Base-by-base conservation (phyloP, 768 basidiomycete genomes). In the Tylopilus rubrobrunneus region DNA sequence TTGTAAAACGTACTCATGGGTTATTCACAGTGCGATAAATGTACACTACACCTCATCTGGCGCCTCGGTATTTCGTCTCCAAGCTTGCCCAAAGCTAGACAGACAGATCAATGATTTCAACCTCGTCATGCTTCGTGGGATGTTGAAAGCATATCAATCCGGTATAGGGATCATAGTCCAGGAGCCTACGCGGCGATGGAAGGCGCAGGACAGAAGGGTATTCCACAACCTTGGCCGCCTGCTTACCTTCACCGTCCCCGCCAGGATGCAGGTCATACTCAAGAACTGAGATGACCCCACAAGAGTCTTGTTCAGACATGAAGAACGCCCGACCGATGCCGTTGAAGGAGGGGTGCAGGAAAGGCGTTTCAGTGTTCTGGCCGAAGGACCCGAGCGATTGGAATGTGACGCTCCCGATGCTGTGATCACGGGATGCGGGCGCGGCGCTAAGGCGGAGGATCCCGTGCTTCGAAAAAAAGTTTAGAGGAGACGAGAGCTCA, bases 131-230 rank as follows among this genome's bases (percentile, higher is more conserved):
- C 41, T 28, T 48, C 17, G 33, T 11, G 49, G 11, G 33, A 34
- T 1, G 31, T 31, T 15, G 47, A 1, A 66, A 10, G 23, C 61
- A 66, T n/a, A 64, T 42, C 33, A 51, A 49, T 1, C 63, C 64
- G 0, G 45, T 45, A 46, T 64, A 64, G 3, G 61, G 53, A 49
- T 64, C 64, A 45, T 60, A 66, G 45, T 66, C 64, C 33, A 45
- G 19, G 12, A 66, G 15, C 36, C 36, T 19, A 19, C 45, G 45
- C 1, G 23, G 12, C 3, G 41, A 17, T 12, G 57, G 36, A 27
- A 49, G 48, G 1, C 36, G 49, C 5, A 57, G 25, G 25, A 66
- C 37, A 7, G 7, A 49, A 27, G 40, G 45, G 27, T 63, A 56
- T 6, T 63, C 48, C 0, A 33, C 10, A 14, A 45, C 27, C 41